Percentiles rank a stretch among this genome's conserved stretches.
These are phyloP conservation scores for Apostasia shenzhenica DNA, from an alignment of 106 monocot species.

Conservation along the genomic window DNA sequence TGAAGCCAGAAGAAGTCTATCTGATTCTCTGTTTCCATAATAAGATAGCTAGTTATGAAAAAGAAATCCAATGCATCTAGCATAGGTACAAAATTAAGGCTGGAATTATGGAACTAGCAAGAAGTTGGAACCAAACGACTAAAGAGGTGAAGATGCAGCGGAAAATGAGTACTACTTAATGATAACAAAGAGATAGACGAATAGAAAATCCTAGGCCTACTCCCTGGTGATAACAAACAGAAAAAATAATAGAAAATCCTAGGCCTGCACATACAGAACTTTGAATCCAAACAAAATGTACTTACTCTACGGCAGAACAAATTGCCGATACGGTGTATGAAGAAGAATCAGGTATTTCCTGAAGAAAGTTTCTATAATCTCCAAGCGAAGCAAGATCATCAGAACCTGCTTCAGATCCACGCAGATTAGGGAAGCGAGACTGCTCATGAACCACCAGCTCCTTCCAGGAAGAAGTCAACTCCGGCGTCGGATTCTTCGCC, in stretches of 20 bases:
- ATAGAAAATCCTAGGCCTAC: too few species aligned
- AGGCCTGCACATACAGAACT: neutral
- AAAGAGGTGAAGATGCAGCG: neutral
- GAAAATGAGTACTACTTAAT: too few species aligned
- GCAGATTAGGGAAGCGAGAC: neutral
- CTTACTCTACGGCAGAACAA: slow-evolving; percentile 5
- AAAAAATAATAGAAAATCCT: too few species aligned
- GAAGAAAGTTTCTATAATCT: neutral
- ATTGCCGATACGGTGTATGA: neutral
- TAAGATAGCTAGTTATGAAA: neutral
- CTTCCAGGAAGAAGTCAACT: neutral
- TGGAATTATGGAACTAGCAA: neutral
- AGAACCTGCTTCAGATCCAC: neutral
- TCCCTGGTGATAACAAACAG: too few species aligned
- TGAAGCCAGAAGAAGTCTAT: slow-evolving; percentile 10
- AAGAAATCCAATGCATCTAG: neutral
- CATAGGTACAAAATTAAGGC: neutral
- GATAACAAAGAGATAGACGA: too few species aligned
- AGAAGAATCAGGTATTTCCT: neutral
- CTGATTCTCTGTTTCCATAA: slow-evolving; percentile 2
- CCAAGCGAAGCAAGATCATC: neutral
- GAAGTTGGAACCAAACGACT: neutral
- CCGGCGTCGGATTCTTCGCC: neutral
- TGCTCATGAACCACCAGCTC: slow-evolving; percentile 2
- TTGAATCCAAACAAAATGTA: slow-evolving; percentile 1